Base-by-base conservation (phyloP, 163 green algal genomes). In the Chloroidium sp. region DNA sequence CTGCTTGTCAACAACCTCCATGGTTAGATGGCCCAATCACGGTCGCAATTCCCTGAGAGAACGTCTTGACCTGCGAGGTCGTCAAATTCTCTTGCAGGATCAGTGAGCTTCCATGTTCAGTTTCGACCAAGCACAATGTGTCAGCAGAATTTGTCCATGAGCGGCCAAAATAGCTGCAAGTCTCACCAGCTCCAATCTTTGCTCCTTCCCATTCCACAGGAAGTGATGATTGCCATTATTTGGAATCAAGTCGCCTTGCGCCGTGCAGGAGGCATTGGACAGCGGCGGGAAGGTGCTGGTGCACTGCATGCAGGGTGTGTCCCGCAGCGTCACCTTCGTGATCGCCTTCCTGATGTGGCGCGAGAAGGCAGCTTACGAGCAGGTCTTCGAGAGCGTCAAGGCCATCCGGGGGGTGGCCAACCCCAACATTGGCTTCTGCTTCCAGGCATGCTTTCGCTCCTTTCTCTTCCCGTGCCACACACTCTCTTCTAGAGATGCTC, bases 241-340 rank as follows among this genome's bases (percentile, higher is more conserved):
- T 60, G 60, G 76, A 69, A 78, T 82, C 76, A 78, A 4, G 69
- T 36, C 3, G 64, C 1, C 6, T 62, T 76, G 62, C 2, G 62
- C 0, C 13, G 13, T 8, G 57, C 81, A 88, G 84, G 77, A 78
- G 3, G 86, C 87, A 8, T 68, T 68, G 14, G 62, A 60, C 8
- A 12, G 8, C 4, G 84, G 85, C 6, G 94, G 95, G 4, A 85
- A 81, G 12, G 92, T 98, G 79, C 89, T 98, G 58, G 86, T 99
- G 74, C 96, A 99, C 87, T 99, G 96, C 91, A 97, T 91, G 10
- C 92, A 97, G 87, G 96, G 96, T 2, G 95, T 99, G n/a, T 98
- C 93, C 10, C 88, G 96, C 13, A 96, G 90, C 69, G 91, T 92
- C 2, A 92, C 91, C 0, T 84, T 99, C 1, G 92, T 90, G 1